Percentiles rank a stretch among this genome's conserved stretches.
phyloP scores from a whole-genome alignment of 2,329 filamentous ascomycete species.

The Nothopassalora personata region DNA sequence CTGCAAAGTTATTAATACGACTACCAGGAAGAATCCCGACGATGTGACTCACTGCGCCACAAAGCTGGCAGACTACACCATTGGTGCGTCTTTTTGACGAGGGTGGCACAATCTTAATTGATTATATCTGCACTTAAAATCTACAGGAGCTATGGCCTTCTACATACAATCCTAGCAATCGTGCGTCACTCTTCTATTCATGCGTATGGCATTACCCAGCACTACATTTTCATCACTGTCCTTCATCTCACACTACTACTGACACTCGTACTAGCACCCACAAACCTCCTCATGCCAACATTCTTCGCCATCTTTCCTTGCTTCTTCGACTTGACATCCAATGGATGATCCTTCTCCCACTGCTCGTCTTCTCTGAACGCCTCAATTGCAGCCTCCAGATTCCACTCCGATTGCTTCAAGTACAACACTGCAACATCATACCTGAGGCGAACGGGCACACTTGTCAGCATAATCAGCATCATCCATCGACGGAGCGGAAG shows the following conservation, averaged over 20 bases:
- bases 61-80: no score
- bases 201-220: neutral
- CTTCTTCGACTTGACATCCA: slow-evolving; percentile 46
- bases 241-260: slow-evolving; percentile 5
- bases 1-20: no score
- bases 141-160: no score
- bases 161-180: no score
- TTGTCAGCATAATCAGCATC: slow-evolving; percentile 32
- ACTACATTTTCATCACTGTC: neutral
- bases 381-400: slow-evolving; percentile 59
- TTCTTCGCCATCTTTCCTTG: slow-evolving; percentile 32
- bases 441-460: slow-evolving; percentile 37
- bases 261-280: slow-evolving; percentile 21
- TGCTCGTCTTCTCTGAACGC: slow-evolving; percentile 65
- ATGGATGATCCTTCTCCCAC: slow-evolving; percentile 67
- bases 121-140: no score
- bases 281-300: slow-evolving; percentile 35
- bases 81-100: no score
- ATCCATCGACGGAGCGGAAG: neutral
- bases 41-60: no score
- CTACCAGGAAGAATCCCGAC: no score
- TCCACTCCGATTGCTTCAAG: slow-evolving; percentile 62
- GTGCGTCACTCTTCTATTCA: no score
- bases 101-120: no score
- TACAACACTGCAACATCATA: slow-evolving; percentile 70